These are phyloP conservation scores for Periconia sp. DNA, from an alignment of 2,329 filamentous ascomycete genomes.

Conservation along the genomic window DNA sequence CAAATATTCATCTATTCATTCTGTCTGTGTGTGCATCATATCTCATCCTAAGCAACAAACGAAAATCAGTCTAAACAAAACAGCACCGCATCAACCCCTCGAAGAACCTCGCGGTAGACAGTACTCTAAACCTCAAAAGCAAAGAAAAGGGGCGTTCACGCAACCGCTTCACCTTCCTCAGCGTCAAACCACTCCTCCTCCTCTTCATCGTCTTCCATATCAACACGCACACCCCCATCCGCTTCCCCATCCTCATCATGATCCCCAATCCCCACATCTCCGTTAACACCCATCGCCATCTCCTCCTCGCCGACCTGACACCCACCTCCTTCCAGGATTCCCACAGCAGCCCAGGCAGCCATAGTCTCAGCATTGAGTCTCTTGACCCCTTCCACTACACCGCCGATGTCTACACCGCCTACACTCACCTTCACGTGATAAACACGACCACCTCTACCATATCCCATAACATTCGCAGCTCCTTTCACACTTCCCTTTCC, in stretches of 20 bases:
- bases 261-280: background rate
- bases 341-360: slow-evolving; percentile 37
- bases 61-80: too few relatives aligned
- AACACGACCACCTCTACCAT: slow-evolving; percentile 3
- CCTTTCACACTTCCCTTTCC: background rate
- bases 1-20: too few relatives aligned
- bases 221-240: background rate
- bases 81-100: too few relatives aligned
- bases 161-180: slow-evolving; percentile 13
- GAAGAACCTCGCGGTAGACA: too few relatives aligned
- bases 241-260: background rate
- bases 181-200: slow-evolving; percentile 20
- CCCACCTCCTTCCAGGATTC: slow-evolving; percentile 16
- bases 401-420: slow-evolving; percentile 36
- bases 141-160: too few relatives aligned
- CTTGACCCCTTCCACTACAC: slow-evolving; percentile 33
- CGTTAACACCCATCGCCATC: background rate
- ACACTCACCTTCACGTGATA: slow-evolving; percentile 40
- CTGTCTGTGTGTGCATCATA: too few relatives aligned
- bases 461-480: slow-evolving; percentile 7
- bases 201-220: slow-evolving; percentile 7
- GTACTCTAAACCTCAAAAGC: too few relatives aligned
- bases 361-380: slow-evolving; percentile 43
- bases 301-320: background rate
- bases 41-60: too few relatives aligned